A percentile compares a stretch with the other conserved stretches of the same genome.
These are phyloP conservation scores for Leptomonas pyrrhocoris DNA, from an alignment of 208 protist genomes.

Conservation along the genomic window DNA sequence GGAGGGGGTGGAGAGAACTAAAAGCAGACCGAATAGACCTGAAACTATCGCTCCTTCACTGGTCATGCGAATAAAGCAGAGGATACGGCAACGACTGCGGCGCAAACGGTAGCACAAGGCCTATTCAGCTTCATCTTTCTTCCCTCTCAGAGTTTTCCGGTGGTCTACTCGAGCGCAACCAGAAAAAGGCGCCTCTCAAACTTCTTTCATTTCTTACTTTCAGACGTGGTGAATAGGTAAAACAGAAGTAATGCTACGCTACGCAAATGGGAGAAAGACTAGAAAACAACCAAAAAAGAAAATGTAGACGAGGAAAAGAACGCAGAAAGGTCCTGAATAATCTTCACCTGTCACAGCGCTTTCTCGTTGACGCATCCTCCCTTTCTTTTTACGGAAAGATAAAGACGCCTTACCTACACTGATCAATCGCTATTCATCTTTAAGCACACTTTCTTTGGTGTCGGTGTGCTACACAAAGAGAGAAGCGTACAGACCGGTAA, in stretches of 20 bases:
- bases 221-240: neutral
- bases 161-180: neutral
- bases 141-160: too few relatives aligned
- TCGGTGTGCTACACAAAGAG: neutral
- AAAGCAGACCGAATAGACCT: too few relatives aligned
- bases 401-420: slow-evolving; percentile 3
- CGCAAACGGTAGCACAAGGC: too few relatives aligned
- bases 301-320: neutral
- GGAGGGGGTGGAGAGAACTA: too few relatives aligned
- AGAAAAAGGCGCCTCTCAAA: neutral
- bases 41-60: too few relatives aligned
- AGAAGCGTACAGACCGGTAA: neutral
- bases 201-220: neutral
- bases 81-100: too few relatives aligned
- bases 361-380: neutral
- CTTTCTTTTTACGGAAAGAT: slow-evolving; percentile 9
- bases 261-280: slow-evolving; percentile 9
- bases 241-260: slow-evolving; percentile 21
- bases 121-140: too few relatives aligned
- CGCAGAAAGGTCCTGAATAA: neutral
- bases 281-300: slow-evolving; percentile 24
- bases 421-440: neutral
- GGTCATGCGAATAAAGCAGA: neutral
- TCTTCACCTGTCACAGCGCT: neutral
- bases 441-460: neutral